Evolutionary conservation across 1,139 yeast species (phyloP).

Genomic region (Magnusiomyces clavatus): DNA sequence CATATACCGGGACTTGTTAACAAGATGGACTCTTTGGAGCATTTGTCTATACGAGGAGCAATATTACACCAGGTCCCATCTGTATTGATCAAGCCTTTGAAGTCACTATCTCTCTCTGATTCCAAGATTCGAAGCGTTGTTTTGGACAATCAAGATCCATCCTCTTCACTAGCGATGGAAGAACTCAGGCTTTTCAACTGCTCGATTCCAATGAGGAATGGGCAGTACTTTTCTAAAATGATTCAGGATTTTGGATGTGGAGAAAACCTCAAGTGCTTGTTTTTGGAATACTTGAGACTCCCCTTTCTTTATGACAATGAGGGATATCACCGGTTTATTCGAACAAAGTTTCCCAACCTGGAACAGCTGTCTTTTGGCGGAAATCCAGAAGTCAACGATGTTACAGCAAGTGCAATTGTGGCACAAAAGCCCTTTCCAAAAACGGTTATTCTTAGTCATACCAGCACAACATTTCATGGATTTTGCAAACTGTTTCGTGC

Average conservation of each 20-base stretch:
- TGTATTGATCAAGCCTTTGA: not conserved
- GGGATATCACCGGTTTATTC: not conserved
- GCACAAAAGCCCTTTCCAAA: constrained; percentile 1
- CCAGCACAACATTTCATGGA: not conserved
- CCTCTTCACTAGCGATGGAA: not conserved
- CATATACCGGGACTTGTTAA: too few species aligned
- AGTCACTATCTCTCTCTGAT: not conserved
- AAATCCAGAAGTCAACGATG: not conserved
- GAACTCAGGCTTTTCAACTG: not conserved
- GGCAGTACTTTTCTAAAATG: not conserved
- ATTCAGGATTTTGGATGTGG: constrained; percentile 3
- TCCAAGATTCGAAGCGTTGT: not conserved
- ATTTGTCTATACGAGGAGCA: too few species aligned
- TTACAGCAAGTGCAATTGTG: constrained; percentile 2
- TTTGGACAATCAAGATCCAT: not conserved
- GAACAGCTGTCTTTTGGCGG: constrained; percentile 1
- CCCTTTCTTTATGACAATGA: not conserved
- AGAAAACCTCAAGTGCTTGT: not conserved
- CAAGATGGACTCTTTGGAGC: too few species aligned
- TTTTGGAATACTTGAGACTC: not conserved
- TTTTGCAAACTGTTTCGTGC: not conserved
- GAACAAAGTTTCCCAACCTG: constrained; percentile 1
- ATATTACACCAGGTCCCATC: not conserved
- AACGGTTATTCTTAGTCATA: constrained; percentile 1
- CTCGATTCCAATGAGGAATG: not conserved